Percentiles rank a stretch among this genome's conserved stretches.
Conservation (phyloP, 345 rosid genomes). For the Arabis alpina region DNA sequence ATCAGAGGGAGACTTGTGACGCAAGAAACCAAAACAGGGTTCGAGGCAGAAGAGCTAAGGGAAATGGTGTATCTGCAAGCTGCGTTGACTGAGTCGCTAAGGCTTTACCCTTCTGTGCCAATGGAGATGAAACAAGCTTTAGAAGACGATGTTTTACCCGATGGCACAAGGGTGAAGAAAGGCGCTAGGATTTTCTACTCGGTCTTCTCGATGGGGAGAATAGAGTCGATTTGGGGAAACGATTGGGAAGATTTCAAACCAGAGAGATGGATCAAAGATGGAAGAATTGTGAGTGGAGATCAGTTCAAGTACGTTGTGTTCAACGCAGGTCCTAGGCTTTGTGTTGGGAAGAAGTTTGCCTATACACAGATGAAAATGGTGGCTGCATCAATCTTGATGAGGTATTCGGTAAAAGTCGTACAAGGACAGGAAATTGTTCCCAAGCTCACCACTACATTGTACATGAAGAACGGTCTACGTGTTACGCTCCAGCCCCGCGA, state of each 20-base stretch:
- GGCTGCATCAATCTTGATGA: conserved; percentile 63
- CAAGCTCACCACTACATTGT: conserved; percentile 73
- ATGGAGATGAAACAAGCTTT: conserved; percentile 66
- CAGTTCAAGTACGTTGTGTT: conserved; percentile 82
- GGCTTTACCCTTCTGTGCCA: conserved; percentile 79
- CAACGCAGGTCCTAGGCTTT: conserved; percentile 75
- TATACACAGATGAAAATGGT: conserved; percentile 90
- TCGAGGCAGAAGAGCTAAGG: conserved; percentile 51
- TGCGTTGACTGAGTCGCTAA: conserved; percentile 70
- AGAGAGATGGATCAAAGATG: conserved; percentile 75
- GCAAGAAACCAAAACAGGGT: conserved; percentile 26
- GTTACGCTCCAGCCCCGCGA: conserved; percentile 54
- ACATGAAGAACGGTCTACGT: conserved; percentile 68
- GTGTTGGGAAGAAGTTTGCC: conserved; percentile 78
- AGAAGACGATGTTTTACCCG: conserved; percentile 66
- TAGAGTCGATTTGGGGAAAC: conserved; percentile 66
- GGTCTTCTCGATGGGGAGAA: conserved; percentile 61
- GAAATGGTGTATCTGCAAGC: conserved; percentile 75
- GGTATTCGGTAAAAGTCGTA: conserved; percentile 58
- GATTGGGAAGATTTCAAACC: conserved; percentile 72
- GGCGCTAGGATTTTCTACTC: conserved; percentile 59
- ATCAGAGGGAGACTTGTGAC: background rate
- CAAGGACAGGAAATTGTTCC: conserved; percentile 59
- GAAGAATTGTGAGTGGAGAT: conserved; percentile 52
- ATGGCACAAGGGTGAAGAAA: conserved; percentile 56